Evolutionary conservation across 1,284 basidiomycete genomes (phyloP).

Genomic region (Moesziomyces antarcticus): DNA sequence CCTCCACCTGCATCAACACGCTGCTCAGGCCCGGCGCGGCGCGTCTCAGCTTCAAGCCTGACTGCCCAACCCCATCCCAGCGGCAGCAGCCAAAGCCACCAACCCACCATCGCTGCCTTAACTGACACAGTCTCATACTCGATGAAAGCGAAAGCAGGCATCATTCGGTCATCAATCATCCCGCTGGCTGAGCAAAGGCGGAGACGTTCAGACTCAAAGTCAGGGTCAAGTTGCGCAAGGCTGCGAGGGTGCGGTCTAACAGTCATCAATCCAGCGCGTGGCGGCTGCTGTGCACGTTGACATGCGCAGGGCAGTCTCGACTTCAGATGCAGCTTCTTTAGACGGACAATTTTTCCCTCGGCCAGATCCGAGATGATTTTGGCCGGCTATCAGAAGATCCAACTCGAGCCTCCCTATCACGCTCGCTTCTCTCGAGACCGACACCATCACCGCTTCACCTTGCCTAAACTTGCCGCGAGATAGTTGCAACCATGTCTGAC

Average conservation of each 20-base stretch:
- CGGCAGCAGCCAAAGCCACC: too few species aligned
- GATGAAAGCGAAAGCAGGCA: too few species aligned
- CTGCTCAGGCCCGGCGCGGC: not conserved
- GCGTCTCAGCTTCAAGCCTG: too few species aligned
- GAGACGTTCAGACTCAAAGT: too few species aligned
- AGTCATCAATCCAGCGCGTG: not conserved
- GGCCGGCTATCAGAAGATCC: not conserved
- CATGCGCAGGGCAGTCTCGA: too few species aligned
- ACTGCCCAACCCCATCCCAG: too few species aligned
- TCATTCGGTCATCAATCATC: too few species aligned
- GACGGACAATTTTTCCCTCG: constrained; percentile 4
- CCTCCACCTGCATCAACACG: constrained; percentile 23
- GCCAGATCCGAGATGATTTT: constrained; percentile 20
- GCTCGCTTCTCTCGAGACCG: constrained; percentile 1
- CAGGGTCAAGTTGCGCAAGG: too few species aligned
- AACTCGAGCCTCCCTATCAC: too few species aligned
- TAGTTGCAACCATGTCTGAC: constrained; percentile 48
- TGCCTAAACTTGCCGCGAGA: not conserved
- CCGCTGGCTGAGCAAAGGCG: too few species aligned
- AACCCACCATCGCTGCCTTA: too few species aligned
- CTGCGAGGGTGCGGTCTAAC: not conserved
- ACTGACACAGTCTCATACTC: too few species aligned
- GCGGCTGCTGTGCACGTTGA: not conserved
- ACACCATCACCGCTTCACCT: constrained; percentile 1
- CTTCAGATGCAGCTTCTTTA: not conserved